Conservation (phyloP, 192 early-diverging fungal genomes). For the Coemansia asiatica region DNA sequence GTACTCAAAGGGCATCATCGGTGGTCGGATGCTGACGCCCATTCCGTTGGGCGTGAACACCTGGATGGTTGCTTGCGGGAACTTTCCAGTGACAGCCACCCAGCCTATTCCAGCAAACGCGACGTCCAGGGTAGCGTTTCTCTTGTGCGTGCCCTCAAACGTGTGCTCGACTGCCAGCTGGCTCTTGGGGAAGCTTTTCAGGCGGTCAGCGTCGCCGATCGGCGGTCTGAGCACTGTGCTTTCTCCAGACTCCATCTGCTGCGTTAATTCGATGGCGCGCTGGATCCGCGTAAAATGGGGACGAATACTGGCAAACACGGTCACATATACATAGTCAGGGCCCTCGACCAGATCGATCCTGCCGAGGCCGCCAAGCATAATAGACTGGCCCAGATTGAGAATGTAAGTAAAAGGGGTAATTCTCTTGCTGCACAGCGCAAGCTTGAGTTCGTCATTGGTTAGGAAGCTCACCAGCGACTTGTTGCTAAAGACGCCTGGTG, state of each 20-base stretch:
- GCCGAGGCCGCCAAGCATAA: slow-evolving; percentile 61
- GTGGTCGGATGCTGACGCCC: slow-evolving; percentile 55
- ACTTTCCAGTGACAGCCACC: slow-evolving; percentile 60
- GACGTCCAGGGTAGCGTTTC: slow-evolving; percentile 58
- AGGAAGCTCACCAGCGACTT: slow-evolving; percentile 56
- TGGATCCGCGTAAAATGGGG: slow-evolving; percentile 62
- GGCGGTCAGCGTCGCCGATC: slow-evolving; percentile 32
- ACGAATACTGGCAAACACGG: slow-evolving; percentile 56
- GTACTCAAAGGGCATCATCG: slow-evolving; percentile 69
- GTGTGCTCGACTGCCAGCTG: slow-evolving; percentile 43
- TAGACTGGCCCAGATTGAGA: slow-evolving; percentile 54
- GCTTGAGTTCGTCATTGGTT: slow-evolving; percentile 56
- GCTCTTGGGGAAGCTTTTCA: slow-evolving; percentile 35
- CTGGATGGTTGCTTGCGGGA: slow-evolving; percentile 53
- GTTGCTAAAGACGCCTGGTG: slow-evolving; percentile 64
- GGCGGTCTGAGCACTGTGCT: slow-evolving; percentile 46
- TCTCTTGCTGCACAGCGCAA: slow-evolving; percentile 41
- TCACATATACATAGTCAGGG: slow-evolving; percentile 52
- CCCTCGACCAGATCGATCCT: slow-evolving; percentile 61
- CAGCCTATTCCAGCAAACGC: slow-evolving; percentile 66
- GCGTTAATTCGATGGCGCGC: slow-evolving; percentile 46
- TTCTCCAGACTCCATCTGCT: slow-evolving; percentile 41
- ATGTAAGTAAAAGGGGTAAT: slow-evolving; percentile 60
- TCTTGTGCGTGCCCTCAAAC: slow-evolving; percentile 47
- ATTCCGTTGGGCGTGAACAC: slow-evolving; percentile 57